Base-by-base conservation (phyloP, 148 eudicot species). In the Chenopodium berlandieri region DNA sequence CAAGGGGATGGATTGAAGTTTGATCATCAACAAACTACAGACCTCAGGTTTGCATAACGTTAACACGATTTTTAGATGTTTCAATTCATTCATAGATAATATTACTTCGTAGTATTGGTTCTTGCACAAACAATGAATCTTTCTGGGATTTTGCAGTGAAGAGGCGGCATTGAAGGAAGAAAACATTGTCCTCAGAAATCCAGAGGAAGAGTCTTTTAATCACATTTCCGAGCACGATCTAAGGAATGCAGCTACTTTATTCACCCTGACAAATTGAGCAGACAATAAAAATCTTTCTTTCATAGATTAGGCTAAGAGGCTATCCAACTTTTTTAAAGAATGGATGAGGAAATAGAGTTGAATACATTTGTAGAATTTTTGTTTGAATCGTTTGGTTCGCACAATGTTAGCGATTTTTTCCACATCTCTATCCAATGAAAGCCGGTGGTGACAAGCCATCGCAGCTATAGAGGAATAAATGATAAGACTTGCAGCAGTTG, bases 171-270 rank as follows among this genome's bases (percentile, higher is more conserved):
- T 86, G 22, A 90, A 85, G 83, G 85, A 85, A 6, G 81, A 82
- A 17, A 86, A 82, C 34, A 71, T 81, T 27, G 67, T 56, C 52
- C 25, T 81, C 4, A 82, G 72, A 20, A 75, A 88, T 20, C 78
- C 86, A 68, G 80, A 76, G 48, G 86, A 80, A 1, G 75, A 67
- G 37, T 72, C 75, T 63, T 80, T 80, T 48, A 67, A 52, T 60
- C 78, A 84, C n/a, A 79, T 64, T 80, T 78, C 79, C 68, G 88
- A 76, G 56, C 83, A 86, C 70, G 85, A 86, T 47, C 72, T 73
- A 10, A 85, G 84, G 72, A 82, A 50, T 14, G 86, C 88, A 25
- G 88, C 90, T 22, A 83, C 85, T 23, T 40, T 84, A 34, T 88
- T 84, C 48, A 73, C 84, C 78, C 81, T 84, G n/a, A 77, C 85